phyloP scores from a whole-genome alignment of 208 protist species.

The Giardia duodenalis region DNA sequence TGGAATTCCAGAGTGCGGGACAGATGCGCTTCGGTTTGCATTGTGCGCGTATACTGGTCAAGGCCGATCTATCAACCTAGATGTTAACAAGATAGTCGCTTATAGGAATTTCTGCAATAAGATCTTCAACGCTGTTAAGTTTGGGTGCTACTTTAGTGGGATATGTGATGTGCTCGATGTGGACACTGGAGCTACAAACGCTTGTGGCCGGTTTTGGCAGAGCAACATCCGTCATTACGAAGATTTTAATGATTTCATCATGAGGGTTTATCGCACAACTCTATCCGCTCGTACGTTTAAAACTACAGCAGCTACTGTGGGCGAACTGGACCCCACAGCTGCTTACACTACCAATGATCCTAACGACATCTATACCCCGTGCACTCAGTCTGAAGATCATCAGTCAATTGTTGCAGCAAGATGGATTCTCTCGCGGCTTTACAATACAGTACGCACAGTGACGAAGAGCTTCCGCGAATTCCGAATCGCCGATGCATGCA shows the following conservation, averaged over 20 bases:
- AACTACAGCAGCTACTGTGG: no score
- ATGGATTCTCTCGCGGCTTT: conserved; percentile 22
- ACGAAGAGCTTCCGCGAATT: conserved; percentile 60
- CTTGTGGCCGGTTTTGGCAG: neutral
- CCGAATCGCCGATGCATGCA: conserved; percentile 69
- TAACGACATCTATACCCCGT: no score
- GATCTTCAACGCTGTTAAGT: conserved; percentile 63
- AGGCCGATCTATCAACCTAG: conserved; percentile 75
- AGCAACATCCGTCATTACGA: neutral
- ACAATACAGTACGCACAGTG: conserved; percentile 56
- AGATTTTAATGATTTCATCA: neutral
- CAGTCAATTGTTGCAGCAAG: neutral
- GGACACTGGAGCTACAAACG: no score
- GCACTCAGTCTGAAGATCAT: no score
- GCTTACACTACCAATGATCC: neutral
- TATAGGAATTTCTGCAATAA: conserved; percentile 52
- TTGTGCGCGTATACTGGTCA: conserved; percentile 78
- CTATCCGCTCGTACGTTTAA: no score
- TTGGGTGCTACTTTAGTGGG: conserved; percentile 55
- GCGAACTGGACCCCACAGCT: neutral
- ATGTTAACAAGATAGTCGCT: conserved; percentile 79
- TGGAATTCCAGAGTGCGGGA: conserved; percentile 77
- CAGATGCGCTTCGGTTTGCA: conserved; percentile 92
- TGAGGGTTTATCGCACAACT: neutral
- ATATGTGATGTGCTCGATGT: neutral